Conservation (phyloP, 805 yeast species). For the Yarrowia osloensis region DNA sequence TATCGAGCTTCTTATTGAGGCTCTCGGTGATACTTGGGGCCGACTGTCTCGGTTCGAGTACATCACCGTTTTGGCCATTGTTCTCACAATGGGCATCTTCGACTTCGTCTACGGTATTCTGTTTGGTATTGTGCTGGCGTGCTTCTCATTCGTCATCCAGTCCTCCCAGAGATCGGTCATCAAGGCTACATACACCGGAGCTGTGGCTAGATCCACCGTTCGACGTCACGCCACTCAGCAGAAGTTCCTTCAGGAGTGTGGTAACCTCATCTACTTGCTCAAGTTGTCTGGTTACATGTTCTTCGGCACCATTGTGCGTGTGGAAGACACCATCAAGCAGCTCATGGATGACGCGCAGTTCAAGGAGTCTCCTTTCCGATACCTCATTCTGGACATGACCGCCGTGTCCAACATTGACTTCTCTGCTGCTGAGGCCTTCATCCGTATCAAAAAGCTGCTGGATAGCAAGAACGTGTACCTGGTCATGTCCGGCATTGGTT, state of each 20-base stretch:
- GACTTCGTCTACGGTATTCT: conserved; percentile 93
- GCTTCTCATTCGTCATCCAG: conserved; percentile 91
- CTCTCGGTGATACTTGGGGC: conserved; percentile 81
- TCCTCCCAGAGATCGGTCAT: conserved; percentile 84
- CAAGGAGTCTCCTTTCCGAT: conserved; percentile 63
- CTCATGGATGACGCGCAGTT: conserved; percentile 60
- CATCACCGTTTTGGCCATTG: conserved; percentile 77
- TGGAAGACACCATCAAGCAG: conserved; percentile 71
- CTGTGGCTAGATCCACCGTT: conserved; percentile 87
- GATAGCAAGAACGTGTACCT: conserved; percentile 68
- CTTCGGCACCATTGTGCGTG: conserved; percentile 93
- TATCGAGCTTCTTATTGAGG: conserved; percentile 84
- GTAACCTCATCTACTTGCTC: conserved; percentile 84
- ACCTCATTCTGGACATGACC: conserved; percentile 80
- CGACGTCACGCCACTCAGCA: conserved; percentile 87
- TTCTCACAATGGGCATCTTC: conserved; percentile 92
- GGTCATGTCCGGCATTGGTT: conserved; percentile 74
- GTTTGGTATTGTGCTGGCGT: conserved; percentile 87
- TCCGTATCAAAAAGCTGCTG: conserved; percentile 77
- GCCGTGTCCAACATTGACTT: conserved; percentile 80
- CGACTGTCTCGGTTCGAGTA: conserved; percentile 77
- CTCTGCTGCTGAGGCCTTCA: conserved; percentile 94
- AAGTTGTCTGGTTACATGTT: conserved; percentile 87
- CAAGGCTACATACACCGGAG: conserved; percentile 80
- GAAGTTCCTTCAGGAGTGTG: conserved; percentile 79